Evolutionary conservation across 805 yeast species (phyloP).

Genomic region (Candida manassasensis): DNA sequence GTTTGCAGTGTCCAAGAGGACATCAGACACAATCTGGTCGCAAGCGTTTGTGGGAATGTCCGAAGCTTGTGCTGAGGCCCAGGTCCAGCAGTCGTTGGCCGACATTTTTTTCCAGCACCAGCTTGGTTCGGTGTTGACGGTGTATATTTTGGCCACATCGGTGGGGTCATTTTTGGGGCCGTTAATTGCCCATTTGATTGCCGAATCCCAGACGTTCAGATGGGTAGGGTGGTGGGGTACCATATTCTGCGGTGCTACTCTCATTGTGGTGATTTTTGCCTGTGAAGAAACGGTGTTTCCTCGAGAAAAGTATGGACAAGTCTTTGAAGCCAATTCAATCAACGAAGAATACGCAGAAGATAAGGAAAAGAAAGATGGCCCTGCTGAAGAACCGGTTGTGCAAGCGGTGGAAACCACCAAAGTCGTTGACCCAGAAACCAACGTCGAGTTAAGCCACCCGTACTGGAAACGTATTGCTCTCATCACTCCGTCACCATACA

Average conservation of each 20-base stretch:
- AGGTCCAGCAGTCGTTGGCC: slow-evolving; percentile 60
- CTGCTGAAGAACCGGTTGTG: slow-evolving; percentile 11
- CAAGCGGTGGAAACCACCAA: slow-evolving; percentile 10
- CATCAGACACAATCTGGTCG: slow-evolving; percentile 68
- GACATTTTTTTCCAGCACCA: slow-evolving; percentile 79
- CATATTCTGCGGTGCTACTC: slow-evolving; percentile 35
- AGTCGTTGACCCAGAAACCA: slow-evolving; percentile 6
- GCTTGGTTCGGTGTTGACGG: slow-evolving; percentile 64
- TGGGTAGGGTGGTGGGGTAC: slow-evolving; percentile 81
- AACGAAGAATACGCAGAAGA: slow-evolving; percentile 4
- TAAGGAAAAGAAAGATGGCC: slow-evolving; percentile 7
- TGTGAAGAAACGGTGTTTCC: slow-evolving; percentile 73
- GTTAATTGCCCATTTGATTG: slow-evolving; percentile 68
- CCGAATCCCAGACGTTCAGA: slow-evolving; percentile 56
- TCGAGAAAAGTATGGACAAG: slow-evolving; percentile 33
- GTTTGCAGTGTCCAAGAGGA: slow-evolving; percentile 55
- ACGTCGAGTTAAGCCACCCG: slow-evolving; percentile 17
- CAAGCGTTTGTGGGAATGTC: slow-evolving; percentile 77
- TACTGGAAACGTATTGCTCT: slow-evolving; percentile 45
- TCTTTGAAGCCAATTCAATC: slow-evolving; percentile 9
- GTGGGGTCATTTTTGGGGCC: slow-evolving; percentile 80
- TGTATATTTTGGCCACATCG: slow-evolving; percentile 70
- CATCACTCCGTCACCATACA: slow-evolving; percentile 53
- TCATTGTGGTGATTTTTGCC: slow-evolving; percentile 50
- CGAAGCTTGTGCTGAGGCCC: slow-evolving; percentile 74